A percentile compares a stretch with the other conserved stretches of the same genome.
Conservation (phyloP, 2,329 filamentous ascomycete genomes). For the Colletotrichum phormii region DNA sequence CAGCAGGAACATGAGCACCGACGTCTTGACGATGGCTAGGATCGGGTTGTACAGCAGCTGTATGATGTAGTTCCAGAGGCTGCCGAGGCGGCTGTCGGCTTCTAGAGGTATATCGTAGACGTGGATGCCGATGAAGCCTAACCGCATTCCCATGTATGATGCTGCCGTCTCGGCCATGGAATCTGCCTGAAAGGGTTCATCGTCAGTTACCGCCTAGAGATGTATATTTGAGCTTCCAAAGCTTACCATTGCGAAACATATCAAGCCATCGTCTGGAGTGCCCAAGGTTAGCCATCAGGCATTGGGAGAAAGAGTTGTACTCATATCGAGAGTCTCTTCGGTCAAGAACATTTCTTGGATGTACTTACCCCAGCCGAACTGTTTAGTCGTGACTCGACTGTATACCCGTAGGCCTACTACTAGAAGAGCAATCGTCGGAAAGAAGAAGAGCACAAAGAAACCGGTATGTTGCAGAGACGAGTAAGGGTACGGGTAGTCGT, state of each 20-base stretch:
- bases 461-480: constrained; percentile 23
- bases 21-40: constrained; percentile 49
- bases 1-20: constrained; percentile 48
- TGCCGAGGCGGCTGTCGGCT: constrained; percentile 19
- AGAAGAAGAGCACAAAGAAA: constrained; percentile 30
- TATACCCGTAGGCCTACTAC: constrained; percentile 27
- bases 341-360: background rate
- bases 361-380: constrained; percentile 32
- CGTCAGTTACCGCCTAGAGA: background rate
- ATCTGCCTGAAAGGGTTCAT: constrained; percentile 1
- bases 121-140: constrained; percentile 29
- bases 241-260: constrained; percentile 31
- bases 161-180: constrained; percentile 31
- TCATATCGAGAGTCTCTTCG: background rate
- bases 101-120: constrained; percentile 27
- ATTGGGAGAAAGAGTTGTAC: background rate
- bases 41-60: constrained; percentile 51
- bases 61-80: constrained; percentile 46
- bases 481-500: constrained; percentile 29
- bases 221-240: too few species aligned
- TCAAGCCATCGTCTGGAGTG: constrained; percentile 24
- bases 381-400: constrained; percentile 28
- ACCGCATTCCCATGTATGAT: constrained; percentile 30
- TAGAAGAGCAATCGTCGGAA: constrained; percentile 17
- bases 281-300: background rate